Base-by-base conservation (phyloP, 129 eudicot species). In the Flaveria brownii region DNA sequence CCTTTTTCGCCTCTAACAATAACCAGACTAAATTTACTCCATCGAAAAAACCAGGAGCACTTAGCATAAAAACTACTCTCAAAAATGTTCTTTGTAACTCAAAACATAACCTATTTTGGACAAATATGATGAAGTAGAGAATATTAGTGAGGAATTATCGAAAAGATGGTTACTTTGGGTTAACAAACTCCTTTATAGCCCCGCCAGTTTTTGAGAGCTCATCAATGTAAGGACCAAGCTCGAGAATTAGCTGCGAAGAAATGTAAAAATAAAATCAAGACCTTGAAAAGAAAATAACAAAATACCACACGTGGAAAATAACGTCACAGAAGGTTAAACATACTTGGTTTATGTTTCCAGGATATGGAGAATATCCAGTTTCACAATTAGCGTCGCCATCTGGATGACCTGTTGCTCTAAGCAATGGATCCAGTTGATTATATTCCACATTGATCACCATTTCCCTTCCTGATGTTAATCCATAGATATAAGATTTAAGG, bases 381-480 rank as follows among this genome's bases (percentile, higher is more conserved):
- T 91, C 94, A 55, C 84, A 76, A 82, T 95, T 95, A 78, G 68
- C 86, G 83, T 95, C 99, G 61, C 99, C 99, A 73, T 95, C 99
- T 39, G 97, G 91, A 81, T 89, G 84, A 54, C 93, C 96, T 30
- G 92, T 80, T 79, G 97, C 99, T 82, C 99, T 83, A 82, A 95
- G 96, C 65, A 95, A 81, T 56, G 99, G 99, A 80, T 95, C 99
- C 52, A 95, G 89, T 84, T 95, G 99, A 83, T 95, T 95, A 93
- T 95, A 95, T 80, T 95, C 99, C 76, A 95, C 99, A 82, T 95
- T 95, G 47, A 95, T 95, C 82, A 95, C 99, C 99, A 91, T 89
- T 62, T 92, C 80, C 79, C 99, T 86, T 75, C 99, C 99, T 95
- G 86, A 59, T 9, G n/a, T 82, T 52, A 46, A 70, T 6, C 51